Evolutionary conservation across 2,329 filamentous ascomycete genomes (phyloP), one percentile per base, ranked within the genome.

Genomic region (Nannizziopsis arthrosporioides): DNA sequence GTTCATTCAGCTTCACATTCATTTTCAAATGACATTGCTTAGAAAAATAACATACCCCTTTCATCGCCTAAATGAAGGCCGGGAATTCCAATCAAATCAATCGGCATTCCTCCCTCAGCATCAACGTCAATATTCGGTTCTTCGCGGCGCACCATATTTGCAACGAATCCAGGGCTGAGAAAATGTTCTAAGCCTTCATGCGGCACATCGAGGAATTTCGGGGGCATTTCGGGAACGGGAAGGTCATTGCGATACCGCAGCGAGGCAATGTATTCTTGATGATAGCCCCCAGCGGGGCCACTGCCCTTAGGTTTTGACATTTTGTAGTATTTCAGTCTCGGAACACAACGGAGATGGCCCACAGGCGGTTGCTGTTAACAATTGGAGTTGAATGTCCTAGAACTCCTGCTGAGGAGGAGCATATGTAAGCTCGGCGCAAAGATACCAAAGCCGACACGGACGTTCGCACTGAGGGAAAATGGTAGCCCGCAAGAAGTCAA

Each of bases 231-330:
- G 47, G 92, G 92, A 54, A 92, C 89, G 55, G 92, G 92, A 12
- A 98, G 81, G 57, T 87, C 83, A 78, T 98, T 98, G 61, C 87
- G 88, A 67, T 93, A 98, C 67, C 92, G 81, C 61, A 95, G 86
- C 59, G 89, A 84, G 54, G 89, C 90, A 63, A 98, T 94, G 69
- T 95, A 96, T 69, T 98, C 92, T 70, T 98, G 92, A 63, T 94
- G 87, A 59, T 79, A 80, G 52, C 64, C 59, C 55, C 64, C 65
- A 18, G 64, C 61, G 50, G 65, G 62, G 57, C 62, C 60, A 43
- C 56, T 55, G 44, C 66, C 63, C 49, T 68, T 68, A 3, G 63
- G 59, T 47, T 67, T 68, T 42, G 66, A 67, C 66, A 68, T 68
- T 15, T 34, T 35, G 10, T 3, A 22, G 17, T 27, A 10, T 11